phyloP scores from a whole-genome alignment of 2,329 filamentous ascomycete species.

The Albophoma yamanashiensis region DNA sequence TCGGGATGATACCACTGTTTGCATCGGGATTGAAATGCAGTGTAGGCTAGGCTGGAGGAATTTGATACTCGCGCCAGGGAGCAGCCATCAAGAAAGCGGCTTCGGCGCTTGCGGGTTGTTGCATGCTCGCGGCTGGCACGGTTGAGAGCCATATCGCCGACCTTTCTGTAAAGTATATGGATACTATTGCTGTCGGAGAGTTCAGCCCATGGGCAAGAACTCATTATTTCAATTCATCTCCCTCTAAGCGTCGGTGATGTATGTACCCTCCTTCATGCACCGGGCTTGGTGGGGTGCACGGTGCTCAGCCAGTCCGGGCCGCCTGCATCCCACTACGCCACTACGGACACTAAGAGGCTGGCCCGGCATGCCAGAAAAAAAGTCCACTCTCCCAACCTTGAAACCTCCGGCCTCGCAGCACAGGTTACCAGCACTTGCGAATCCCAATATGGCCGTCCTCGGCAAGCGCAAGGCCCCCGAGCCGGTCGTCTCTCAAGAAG shows the following conservation, averaged over 20 bases:
- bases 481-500: constrained; percentile 27
- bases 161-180: background rate
- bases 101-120: too few relatives aligned
- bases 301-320: background rate
- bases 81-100: background rate
- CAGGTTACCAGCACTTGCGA: background rate
- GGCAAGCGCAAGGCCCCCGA: constrained; percentile 37
- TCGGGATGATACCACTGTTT: background rate
- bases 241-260: too few relatives aligned
- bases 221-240: too few relatives aligned
- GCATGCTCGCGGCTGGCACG: background rate
- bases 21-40: background rate
- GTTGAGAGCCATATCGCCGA: background rate
- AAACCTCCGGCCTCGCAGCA: background rate
- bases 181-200: too few relatives aligned
- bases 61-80: too few relatives aligned
- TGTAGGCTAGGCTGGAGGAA: too few relatives aligned
- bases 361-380: background rate
- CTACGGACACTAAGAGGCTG: background rate
- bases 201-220: background rate
- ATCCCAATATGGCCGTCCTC: constrained; percentile 28
- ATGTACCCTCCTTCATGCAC: background rate
- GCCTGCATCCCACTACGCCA: background rate
- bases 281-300: background rate
- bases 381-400: background rate